Percentiles rank a stretch among this genome's conserved stretches.
These are phyloP conservation scores for Rhizopogon vesiculosus DNA, from an alignment of 768 basidiomycete species.

Conservation along the genomic window DNA sequence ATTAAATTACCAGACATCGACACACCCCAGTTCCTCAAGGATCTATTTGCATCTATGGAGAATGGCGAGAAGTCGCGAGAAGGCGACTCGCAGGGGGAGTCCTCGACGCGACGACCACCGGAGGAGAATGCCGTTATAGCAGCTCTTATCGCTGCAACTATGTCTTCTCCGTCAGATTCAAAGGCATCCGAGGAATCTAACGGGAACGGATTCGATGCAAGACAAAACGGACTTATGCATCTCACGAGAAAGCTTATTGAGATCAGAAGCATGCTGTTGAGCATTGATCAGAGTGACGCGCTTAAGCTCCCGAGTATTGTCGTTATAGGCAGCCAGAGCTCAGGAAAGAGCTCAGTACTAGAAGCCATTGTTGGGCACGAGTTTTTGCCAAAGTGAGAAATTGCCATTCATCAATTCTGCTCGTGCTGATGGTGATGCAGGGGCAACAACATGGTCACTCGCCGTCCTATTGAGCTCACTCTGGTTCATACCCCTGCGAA, in stretches of 20 bases:
- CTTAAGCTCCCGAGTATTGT: conserved; percentile 97
- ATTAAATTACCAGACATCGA: conserved; percentile 56
- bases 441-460: conserved; percentile 99
- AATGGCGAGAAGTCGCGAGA: conserved; percentile 28
- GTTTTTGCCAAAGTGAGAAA: conserved; percentile 93
- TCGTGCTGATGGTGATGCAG: conserved; percentile 34
- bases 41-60: conserved; percentile 39
- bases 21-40: conserved; percentile 65
- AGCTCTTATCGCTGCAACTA: conserved; percentile 69
- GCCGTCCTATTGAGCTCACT: conserved; percentile 96
- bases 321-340: conserved; percentile 97
- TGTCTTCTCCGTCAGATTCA: conserved; percentile 71
- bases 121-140: conserved; percentile 65
- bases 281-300: conserved; percentile 93
- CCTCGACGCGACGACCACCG: conserved; percentile 34
- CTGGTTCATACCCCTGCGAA: conserved; percentile 81
- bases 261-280: conserved; percentile 89
- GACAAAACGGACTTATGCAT: conserved; percentile 85
- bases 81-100: conserved; percentile 28
- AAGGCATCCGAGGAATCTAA: conserved; percentile 30
- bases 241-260: conserved; percentile 94
- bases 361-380: conserved; percentile 98
- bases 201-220: conserved; percentile 34
- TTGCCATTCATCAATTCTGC: not conserved
- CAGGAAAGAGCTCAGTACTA: conserved; percentile 95